A percentile compares a stretch with the other conserved stretches of the same genome.
phyloP scores from a whole-genome alignment of 352 stramenopile species.

The Phytopythium chamaehyphon region DNA sequence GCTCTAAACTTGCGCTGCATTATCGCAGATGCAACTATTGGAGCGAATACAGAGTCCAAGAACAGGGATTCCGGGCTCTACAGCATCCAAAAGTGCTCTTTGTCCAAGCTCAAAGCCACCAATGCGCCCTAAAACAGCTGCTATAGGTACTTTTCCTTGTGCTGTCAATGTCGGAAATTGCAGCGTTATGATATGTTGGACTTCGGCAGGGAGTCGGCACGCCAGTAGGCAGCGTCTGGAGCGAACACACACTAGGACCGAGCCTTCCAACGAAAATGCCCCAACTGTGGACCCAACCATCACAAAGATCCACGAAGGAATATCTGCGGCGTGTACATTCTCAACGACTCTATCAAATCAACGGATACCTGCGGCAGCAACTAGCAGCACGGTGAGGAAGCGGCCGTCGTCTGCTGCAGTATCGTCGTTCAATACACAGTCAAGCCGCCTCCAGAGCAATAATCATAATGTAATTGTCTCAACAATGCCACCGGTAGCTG shows the following conservation, averaged over 20 bases:
- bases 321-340: background rate
- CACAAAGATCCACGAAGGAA: conserved; percentile 9
- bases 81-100: background rate
- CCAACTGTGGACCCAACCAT: conserved; percentile 9
- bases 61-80: conserved; percentile 10
- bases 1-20: background rate
- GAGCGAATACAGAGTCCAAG: conserved; percentile 42
- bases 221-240: conserved; percentile 39
- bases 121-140: conserved; percentile 36
- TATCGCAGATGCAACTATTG: conserved; percentile 29
- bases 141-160: conserved; percentile 6
- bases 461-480: background rate
- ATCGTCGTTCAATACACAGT: background rate
- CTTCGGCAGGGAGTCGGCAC: conserved; percentile 16
- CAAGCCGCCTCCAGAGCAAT: background rate
- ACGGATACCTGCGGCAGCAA: too few relatives aligned
- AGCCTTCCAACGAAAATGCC: too few relatives aligned
- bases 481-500: too few relatives aligned
- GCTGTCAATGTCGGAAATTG: too few relatives aligned
- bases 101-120: conserved; percentile 19
- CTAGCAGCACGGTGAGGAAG: background rate
- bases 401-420: conserved; percentile 3
- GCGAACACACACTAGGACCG: conserved; percentile 14
- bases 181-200: too few relatives aligned
- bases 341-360: background rate